Base-by-base conservation (phyloP, 2,329 filamentous ascomycete species). In the Cadophora sp. region DNA sequence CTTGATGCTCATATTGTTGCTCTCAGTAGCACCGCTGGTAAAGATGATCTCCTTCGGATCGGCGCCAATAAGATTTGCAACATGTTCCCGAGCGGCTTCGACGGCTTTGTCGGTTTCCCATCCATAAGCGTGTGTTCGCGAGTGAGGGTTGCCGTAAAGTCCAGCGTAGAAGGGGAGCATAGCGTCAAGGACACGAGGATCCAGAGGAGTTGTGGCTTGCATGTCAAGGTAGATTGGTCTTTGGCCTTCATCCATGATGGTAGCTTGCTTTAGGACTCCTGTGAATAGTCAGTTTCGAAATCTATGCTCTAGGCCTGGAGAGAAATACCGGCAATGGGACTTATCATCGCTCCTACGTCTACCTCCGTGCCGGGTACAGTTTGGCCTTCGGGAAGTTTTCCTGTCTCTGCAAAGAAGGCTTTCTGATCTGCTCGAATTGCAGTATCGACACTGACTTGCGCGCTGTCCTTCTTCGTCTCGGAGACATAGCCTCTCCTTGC, bases 1-100 rank as follows among this genome's bases (percentile, higher is more conserved):
- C 83, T 99, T 99, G 83, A 99, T 93, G 80, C 94, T 97, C 96
- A 99, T 99, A 77, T 99, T 99, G 82, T 99, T 99, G 78, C 94
- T 97, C 83, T 99, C 96, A 0, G 96, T 99, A 18, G 96, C 96
- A 64, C 96, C 96, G 75, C 94, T 97, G 7, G 96, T 99, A 81
- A 99, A 98, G 75, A 99, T 96, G 72, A 99, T 98, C 79, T 99
- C 96, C 81, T 99, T 99, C 6, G 96, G 84, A 78, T 99, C 94
- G 33, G 96, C 96, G 30, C 95, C 95, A 72, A 99, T 96, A 64
- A 99, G 86, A 47, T 85, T 85, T 3, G 96, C 96, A 71, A 98
- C 85, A 76, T 98, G 88, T 74, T 87, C 86, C 75, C 96, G 88
- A 51, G 96, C 94, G 70, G 93, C 86, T 79, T 99, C 96, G 24